phyloP scores from a whole-genome alignment of 2,329 filamentous ascomycete species.

The Fusarium brachygibbosum region DNA sequence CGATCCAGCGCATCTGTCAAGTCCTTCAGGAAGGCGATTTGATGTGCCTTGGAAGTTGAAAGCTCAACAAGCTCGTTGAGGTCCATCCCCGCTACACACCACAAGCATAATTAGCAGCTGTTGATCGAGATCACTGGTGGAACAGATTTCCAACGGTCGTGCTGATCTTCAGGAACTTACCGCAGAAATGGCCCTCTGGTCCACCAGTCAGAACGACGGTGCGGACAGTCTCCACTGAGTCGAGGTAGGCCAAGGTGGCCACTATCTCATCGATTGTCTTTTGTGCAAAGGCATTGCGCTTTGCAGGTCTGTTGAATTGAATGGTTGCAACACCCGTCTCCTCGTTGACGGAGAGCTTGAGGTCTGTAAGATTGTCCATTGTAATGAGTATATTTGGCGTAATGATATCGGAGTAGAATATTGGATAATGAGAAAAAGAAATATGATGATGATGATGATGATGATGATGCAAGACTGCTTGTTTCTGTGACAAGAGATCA shows the following conservation, averaged over 20 bases:
- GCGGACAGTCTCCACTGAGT: slow-evolving; percentile 19
- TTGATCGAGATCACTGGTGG: neutral
- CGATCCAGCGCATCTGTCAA: slow-evolving; percentile 31
- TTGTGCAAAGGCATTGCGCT: slow-evolving; percentile 38
- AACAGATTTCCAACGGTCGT: neutral
- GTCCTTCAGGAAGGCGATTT: slow-evolving; percentile 32
- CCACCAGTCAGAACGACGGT: slow-evolving; percentile 32
- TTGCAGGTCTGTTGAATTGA: slow-evolving; percentile 38
- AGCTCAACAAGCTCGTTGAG: slow-evolving; percentile 35
- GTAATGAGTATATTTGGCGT: neutral
- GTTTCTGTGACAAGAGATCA: slow-evolving; percentile 5
- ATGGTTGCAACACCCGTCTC: slow-evolving; percentile 25
- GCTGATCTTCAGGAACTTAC: slow-evolving; percentile 24
- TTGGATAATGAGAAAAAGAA: neutral
- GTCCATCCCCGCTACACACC: slow-evolving; percentile 31
- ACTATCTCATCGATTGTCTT: slow-evolving; percentile 35
- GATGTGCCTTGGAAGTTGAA: slow-evolving; percentile 31
- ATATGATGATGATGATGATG: neutral
- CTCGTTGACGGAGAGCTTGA: slow-evolving; percentile 13
- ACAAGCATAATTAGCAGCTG: neutral
- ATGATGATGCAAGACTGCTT: neutral
- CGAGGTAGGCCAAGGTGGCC: slow-evolving; percentile 22
- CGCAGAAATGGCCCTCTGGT: slow-evolving; percentile 35
- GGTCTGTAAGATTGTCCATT: slow-evolving; percentile 34
- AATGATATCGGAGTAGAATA: neutral